These are phyloP conservation scores for Tuber borchii DNA, from an alignment of 495 filamentous ascomycete genomes.

Conservation along the genomic window DNA sequence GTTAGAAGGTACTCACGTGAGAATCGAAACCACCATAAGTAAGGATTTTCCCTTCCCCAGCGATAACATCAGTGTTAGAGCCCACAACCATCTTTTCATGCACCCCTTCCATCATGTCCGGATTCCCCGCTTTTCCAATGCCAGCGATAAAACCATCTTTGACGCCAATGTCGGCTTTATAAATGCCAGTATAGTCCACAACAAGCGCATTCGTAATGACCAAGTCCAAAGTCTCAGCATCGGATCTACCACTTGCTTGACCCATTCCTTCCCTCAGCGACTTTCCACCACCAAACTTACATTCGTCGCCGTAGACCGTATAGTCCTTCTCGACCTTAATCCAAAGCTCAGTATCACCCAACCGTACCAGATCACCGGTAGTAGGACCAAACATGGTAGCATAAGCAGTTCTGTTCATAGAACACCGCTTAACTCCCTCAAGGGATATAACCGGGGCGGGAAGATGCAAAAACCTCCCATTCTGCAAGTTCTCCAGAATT, in stretches of 20 bases:
- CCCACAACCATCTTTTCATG: slow-evolving; percentile 73
- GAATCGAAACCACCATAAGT: slow-evolving; percentile 89
- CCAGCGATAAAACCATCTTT: slow-evolving; percentile 81
- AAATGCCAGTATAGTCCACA: slow-evolving; percentile 87
- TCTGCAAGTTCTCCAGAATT: slow-evolving; percentile 59
- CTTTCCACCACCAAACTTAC: slow-evolving; percentile 93
- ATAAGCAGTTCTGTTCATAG: slow-evolving; percentile 73
- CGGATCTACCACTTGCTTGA: slow-evolving; percentile 69
- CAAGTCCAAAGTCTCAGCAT: slow-evolving; percentile 69
- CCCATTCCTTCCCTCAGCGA: slow-evolving; percentile 94
- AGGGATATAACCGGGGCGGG: slow-evolving; percentile 52
- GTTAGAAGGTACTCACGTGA: slow-evolving; percentile 47
- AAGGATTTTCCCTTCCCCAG: slow-evolving; percentile 85
- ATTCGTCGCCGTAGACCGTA: slow-evolving; percentile 86
- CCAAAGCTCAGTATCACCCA: slow-evolving; percentile 87
- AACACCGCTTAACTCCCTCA: slow-evolving; percentile 50
- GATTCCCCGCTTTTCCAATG: slow-evolving; percentile 94
- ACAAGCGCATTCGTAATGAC: slow-evolving; percentile 90
- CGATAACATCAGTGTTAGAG: slow-evolving; percentile 89
- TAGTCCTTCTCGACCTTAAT: slow-evolving; percentile 83
- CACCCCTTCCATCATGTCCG: slow-evolving; percentile 91
- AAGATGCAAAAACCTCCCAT: slow-evolving; percentile 69
- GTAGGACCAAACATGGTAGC: slow-evolving; percentile 89
- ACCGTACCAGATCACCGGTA: slow-evolving; percentile 69
- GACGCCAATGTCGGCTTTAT: slow-evolving; percentile 95